These are phyloP conservation scores for Aureobasidium sp. DNA, from an alignment of 2,329 filamentous ascomycete species.

Conservation along the genomic window DNA sequence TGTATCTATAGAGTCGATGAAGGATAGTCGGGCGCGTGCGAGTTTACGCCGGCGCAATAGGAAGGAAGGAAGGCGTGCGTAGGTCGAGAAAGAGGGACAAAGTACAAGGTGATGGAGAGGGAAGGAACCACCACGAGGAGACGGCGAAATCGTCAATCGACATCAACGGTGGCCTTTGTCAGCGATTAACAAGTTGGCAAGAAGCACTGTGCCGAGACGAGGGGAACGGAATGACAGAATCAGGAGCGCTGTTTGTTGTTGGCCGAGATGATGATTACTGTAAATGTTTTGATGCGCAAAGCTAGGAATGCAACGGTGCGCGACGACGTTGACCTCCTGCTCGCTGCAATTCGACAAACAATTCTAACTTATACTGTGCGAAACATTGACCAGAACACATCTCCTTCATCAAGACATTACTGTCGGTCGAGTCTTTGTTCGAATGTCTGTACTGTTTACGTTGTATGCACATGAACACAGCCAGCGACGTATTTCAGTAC, in stretches of 20 bases:
- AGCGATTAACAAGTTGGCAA: slow-evolving; percentile 4
- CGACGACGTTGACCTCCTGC: slow-evolving; percentile 13
- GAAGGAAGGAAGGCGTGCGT: not conserved
- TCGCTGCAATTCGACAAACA: slow-evolving; percentile 12
- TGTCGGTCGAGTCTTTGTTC: not conserved
- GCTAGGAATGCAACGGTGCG: slow-evolving; percentile 18
- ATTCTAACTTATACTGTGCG: not conserved
- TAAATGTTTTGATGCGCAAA: slow-evolving; percentile 12
- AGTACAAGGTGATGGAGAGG: slow-evolving; percentile 11
- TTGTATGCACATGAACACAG: slow-evolving; percentile 1
- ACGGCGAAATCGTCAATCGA: slow-evolving; percentile 15
- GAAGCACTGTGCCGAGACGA: slow-evolving; percentile 9
- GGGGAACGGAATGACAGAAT: slow-evolving; percentile 9
- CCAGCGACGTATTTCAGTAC: not conserved
- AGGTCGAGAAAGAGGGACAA: slow-evolving; percentile 10
- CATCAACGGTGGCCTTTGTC: slow-evolving; percentile 15
- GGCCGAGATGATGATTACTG: slow-evolving; percentile 10
- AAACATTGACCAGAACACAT: not conserved
- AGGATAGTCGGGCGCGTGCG: slow-evolving; percentile 8
- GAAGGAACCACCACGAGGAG: slow-evolving; percentile 13
- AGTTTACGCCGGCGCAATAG: not conserved
- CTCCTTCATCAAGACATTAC: not conserved
- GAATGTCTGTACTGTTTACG: not conserved
- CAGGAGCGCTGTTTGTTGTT: slow-evolving; percentile 16
- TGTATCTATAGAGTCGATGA: slow-evolving; percentile 11